Conservation (phyloP, 805 yeast species). For the Kazachstania psychrophila region DNA sequence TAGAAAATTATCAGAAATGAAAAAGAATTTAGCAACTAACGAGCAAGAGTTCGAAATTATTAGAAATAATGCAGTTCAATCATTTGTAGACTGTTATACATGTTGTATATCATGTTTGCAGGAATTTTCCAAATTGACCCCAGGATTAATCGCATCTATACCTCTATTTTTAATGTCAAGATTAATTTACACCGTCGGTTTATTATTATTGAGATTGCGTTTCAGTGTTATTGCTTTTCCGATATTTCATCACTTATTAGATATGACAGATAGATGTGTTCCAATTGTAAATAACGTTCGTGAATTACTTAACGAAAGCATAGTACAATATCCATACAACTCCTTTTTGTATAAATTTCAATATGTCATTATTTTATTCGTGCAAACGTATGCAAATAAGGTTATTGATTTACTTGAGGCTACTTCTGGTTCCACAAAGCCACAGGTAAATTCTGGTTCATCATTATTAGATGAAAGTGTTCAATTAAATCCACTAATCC, state of each 20-base stretch:
- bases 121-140: conserved; percentile 38
- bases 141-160: conserved; percentile 41
- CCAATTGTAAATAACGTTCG: conserved; percentile 21
- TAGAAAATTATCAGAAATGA: conserved; percentile 8
- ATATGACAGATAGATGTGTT: conserved; percentile 41
- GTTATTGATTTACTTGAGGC: conserved; percentile 27
- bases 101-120: conserved; percentile 45
- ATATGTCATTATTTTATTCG: conserved; percentile 47
- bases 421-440: neutral
- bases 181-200: conserved; percentile 56
- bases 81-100: conserved; percentile 43
- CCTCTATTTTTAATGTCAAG: conserved; percentile 52
- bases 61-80: conserved; percentile 18
- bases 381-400: conserved; percentile 53
- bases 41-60: neutral
- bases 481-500: conserved; percentile 4
- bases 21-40: neutral
- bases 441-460: neutral
- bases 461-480: neutral
- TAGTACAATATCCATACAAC: conserved; percentile 36
- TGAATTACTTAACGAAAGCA: conserved; percentile 21
- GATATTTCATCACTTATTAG: conserved; percentile 34
- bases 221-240: conserved; percentile 49
- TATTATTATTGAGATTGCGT: conserved; percentile 44
- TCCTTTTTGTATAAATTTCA: conserved; percentile 44